Evolutionary conservation across 805 yeast species (phyloP).

Genomic region (Hanseniaspora pseudoguilliermondii): DNA sequence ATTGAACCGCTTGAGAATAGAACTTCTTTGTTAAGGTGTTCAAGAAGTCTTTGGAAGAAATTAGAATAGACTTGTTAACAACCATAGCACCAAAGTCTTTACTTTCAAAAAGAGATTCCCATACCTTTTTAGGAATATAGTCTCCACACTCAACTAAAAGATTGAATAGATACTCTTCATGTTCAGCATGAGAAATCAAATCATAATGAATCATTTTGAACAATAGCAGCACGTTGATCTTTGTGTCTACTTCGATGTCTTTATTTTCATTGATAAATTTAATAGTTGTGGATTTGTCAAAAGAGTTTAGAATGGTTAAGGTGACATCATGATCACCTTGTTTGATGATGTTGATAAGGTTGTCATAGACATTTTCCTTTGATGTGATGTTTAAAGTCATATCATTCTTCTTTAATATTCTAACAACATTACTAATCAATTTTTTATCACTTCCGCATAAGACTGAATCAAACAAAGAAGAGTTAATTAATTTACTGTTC

Average conservation of each 20-base stretch:
- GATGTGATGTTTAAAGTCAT: neutral
- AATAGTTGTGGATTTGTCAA: neutral
- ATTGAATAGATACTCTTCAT: neutral
- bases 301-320: neutral
- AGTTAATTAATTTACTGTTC: neutral
- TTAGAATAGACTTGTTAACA: neutral
- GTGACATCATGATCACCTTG: neutral
- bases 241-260: neutral
- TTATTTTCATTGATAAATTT: neutral
- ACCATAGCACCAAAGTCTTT: neutral
- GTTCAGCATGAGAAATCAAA: neutral
- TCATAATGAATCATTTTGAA: neutral
- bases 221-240: neutral
- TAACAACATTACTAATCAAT: neutral
- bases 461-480: neutral
- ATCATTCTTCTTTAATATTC: neutral
- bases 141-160: neutral
- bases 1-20: neutral
- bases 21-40: neutral
- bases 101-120: neutral
- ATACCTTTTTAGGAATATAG: neutral
- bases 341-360: neutral
- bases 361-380: neutral
- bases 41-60: neutral
- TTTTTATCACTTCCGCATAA: neutral